These are phyloP conservation scores for Piromyces finnis DNA, from an alignment of 192 early-diverging fungal species.

Conservation along the genomic window DNA sequence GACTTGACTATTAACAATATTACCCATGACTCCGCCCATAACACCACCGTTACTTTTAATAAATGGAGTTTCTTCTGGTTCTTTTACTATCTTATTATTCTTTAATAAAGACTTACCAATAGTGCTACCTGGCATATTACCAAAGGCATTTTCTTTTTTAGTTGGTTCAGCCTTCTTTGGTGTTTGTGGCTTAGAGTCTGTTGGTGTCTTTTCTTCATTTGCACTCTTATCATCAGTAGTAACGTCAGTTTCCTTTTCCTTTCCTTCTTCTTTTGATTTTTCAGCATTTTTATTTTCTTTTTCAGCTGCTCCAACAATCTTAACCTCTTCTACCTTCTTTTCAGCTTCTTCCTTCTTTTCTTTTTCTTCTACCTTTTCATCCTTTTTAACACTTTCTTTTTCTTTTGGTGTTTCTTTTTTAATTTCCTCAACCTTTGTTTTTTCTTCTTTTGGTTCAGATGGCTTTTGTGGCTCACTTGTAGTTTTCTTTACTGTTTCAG, in stretches of 20 bases:
- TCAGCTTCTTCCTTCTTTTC: not conserved
- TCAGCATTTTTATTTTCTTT: not conserved
- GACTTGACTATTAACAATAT: not conserved
- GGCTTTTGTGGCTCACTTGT: not conserved
- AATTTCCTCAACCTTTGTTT: not conserved
- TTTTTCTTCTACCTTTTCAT: not conserved
- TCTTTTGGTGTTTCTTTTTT: not conserved
- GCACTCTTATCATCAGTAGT: not conserved
- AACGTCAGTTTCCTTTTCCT: not conserved
- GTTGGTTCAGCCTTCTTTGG: not conserved
- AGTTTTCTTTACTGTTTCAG: not conserved
- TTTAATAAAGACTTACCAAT: not conserved
- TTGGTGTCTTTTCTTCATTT: not conserved
- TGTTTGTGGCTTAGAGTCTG: not conserved
- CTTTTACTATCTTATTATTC: not conserved
- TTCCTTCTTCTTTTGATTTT: not conserved
- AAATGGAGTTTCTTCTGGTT: not conserved
- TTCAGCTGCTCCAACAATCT: not conserved
- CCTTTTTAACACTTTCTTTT: not conserved
- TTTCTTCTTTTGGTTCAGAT: not conserved
- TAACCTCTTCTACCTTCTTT: not conserved
- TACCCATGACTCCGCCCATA: not conserved
- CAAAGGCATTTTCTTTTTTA: not conserved
- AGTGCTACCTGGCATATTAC: not conserved
- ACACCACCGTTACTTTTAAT: not conserved